Base-by-base conservation (phyloP, 2,329 filamentous ascomycete species). In the Chaetothyriales sp. region DNA sequence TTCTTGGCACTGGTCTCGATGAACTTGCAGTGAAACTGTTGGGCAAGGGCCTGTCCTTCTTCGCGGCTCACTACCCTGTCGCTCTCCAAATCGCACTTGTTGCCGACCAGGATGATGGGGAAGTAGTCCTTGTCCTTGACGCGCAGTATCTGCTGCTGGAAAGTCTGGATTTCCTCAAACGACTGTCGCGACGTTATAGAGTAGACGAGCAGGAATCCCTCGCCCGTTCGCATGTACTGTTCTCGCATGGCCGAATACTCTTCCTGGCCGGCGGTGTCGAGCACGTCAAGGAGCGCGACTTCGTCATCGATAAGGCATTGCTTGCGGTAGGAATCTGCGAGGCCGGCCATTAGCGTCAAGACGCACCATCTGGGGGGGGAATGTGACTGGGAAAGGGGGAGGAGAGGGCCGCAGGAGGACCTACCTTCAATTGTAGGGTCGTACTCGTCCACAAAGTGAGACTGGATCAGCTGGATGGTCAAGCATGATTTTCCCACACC, bases 51-150 rank as follows among this genome's bases (percentile, higher is more conserved):
- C 71, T 92, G 84, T 63, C 90, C 90, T 81, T 96, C 90, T 80
- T 93, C 83, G 73, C 84, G 83, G 58, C 86, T 84, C 53, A 98
- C 92, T 63, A 90, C 85, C 65, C 92, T 80, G 72, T 98, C 90
- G 61, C 76, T 76, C 65, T 95, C 90, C 68, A 98, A 73, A 86
- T 98, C 92, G 73, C 90, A 95, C 78, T 98, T 98, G 80, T 98
- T 98, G 62, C 88, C 92, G 43, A 96, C 92, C 45, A 98, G 86
- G 52, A 96, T 95, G 75, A 98, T 96, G 61, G 92, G 92, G 75
- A 98, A 98, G 70, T 95, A 95, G 72, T 98, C 92, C 80, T 95
- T 96, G 75, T 96, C 92, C 78, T 98, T 98, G 63, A 98, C 92
- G 61, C 92, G 77, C 61, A 98, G 76, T 66, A 98, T 98, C 72